Percentiles rank a stretch among this genome's conserved stretches.
Conservation (phyloP, 176 grass and related monocot genomes). For the Saccharum officinarum region DNA sequence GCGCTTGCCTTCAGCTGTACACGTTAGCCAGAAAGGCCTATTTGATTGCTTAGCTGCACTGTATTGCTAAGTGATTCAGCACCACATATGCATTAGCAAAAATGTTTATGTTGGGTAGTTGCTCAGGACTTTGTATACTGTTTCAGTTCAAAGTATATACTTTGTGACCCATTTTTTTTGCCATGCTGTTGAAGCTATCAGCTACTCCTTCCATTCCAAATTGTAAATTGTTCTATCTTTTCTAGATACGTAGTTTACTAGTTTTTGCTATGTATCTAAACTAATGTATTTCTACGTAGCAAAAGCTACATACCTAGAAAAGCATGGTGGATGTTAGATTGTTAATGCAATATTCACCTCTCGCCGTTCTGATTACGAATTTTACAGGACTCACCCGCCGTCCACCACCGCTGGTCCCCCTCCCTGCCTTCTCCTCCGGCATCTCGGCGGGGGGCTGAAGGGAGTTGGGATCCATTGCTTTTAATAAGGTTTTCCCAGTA, state of each 20-base stretch:
- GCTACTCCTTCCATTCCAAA: neutral
- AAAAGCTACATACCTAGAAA: too few species aligned
- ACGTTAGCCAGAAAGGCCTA: neutral
- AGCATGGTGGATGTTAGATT: neutral
- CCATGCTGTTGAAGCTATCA: neutral
- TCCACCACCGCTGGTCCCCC: too few species aligned
- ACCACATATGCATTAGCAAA: neutral
- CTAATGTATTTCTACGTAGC: neutral
- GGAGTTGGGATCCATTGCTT: too few species aligned
- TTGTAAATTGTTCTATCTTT: neutral
- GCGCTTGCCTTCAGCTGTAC: constrained; percentile 4
- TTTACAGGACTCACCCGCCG: constrained; percentile 19
- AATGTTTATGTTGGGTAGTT: neutral
- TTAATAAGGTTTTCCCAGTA: too few species aligned
- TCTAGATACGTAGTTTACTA: too few species aligned
- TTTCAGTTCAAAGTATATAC: neutral
- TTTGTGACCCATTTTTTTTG: neutral
- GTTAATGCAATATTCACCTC: neutral
- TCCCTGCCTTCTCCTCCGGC: too few species aligned
- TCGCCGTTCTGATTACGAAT: neutral
- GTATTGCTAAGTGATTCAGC: constrained; percentile 14
- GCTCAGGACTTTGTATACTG: neutral
- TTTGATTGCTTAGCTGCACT: constrained; percentile 8
- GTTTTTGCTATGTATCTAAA: neutral
- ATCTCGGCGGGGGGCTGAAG: too few species aligned